A percentile compares a stretch with the other conserved stretches of the same genome.
These are phyloP conservation scores for Neofusicoccum sp. DNA, from an alignment of 2,329 filamentous ascomycete species.

Conservation along the genomic window DNA sequence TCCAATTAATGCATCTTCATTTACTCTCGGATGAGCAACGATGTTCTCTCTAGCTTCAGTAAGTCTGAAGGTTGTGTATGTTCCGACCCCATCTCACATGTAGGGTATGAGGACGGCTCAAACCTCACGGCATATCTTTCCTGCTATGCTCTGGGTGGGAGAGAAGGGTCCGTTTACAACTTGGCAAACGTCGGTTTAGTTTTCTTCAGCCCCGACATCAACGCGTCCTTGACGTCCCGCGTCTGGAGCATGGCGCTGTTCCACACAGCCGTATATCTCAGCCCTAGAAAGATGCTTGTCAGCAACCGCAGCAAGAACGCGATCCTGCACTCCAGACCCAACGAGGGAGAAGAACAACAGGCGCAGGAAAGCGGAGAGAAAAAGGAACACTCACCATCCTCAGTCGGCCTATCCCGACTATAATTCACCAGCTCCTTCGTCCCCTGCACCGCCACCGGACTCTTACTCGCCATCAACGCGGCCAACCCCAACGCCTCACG, in stretches of 20 bases:
- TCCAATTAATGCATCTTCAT: background rate
- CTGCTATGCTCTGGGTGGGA: background rate
- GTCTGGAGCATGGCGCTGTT: slow-evolving; percentile 82
- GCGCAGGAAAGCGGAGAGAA: slow-evolving; percentile 1
- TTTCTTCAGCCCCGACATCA: slow-evolving; percentile 75
- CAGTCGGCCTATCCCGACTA: slow-evolving; percentile 72
- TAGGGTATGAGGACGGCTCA: too few relatives aligned
- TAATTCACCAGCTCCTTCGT: slow-evolving; percentile 87
- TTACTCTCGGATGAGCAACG: too few relatives aligned
- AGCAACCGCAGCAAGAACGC: slow-evolving; percentile 3
- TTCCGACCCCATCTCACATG: too few relatives aligned
- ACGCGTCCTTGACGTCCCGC: slow-evolving; percentile 69
- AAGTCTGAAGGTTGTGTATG: too few relatives aligned
- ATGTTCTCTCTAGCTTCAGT: too few relatives aligned
- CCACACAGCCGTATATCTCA: slow-evolving; percentile 85
- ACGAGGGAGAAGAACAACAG: slow-evolving; percentile 2
- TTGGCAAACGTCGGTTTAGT: slow-evolving; percentile 81
- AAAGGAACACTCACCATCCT: slow-evolving; percentile 52
- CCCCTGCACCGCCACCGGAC: slow-evolving; percentile 80
- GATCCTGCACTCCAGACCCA: background rate
- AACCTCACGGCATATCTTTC: background rate
- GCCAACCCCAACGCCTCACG: slow-evolving; percentile 63
- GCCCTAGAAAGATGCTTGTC: slow-evolving; percentile 29
- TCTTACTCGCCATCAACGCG: slow-evolving; percentile 69
- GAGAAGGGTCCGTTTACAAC: slow-evolving; percentile 56